A percentile compares a stretch with the other conserved stretches of the same genome.
phyloP scores from a whole-genome alignment of 495 filamentous ascomycete species.

The Opeltia flavorubescens region DNA sequence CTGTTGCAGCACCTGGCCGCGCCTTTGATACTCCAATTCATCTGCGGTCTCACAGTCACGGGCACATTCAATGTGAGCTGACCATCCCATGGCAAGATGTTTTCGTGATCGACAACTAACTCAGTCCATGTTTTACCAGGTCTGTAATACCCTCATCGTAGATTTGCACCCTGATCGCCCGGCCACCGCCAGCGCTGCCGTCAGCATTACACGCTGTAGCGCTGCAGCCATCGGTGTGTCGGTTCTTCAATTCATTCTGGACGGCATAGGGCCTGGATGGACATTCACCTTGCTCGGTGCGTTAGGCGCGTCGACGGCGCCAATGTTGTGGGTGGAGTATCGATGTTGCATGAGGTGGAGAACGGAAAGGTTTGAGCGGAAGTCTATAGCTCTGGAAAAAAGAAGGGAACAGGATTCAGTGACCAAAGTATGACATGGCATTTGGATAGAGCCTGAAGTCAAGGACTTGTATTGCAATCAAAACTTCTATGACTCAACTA shows the following conservation, averaged over 20 bases:
- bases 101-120: no score
- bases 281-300: conserved; percentile 17
- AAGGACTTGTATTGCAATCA: no score
- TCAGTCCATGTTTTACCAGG: neutral
- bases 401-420: neutral
- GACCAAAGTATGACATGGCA: no score
- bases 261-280: conserved; percentile 20
- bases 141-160: conserved; percentile 18
- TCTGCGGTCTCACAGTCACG: conserved; percentile 38
- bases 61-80: conserved; percentile 30
- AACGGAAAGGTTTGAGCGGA: neutral
- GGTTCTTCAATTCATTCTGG: conserved; percentile 16
- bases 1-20: conserved; percentile 26
- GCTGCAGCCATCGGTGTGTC: conserved; percentile 18
- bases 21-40: conserved; percentile 39
- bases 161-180: conserved; percentile 19
- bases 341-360: conserved; percentile 1
- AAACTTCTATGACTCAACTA: no score
- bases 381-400: neutral
- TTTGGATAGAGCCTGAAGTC: no score
- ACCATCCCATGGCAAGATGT: neutral
- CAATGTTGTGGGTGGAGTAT: conserved; percentile 1
- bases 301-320: neutral
- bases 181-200: conserved; percentile 20
- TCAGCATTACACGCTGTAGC: conserved; percentile 21